A percentile compares a stretch with the other conserved stretches of the same genome.
Conservation (phyloP, 1,139 yeast genomes). For the Ogataea hybrid region DNA sequence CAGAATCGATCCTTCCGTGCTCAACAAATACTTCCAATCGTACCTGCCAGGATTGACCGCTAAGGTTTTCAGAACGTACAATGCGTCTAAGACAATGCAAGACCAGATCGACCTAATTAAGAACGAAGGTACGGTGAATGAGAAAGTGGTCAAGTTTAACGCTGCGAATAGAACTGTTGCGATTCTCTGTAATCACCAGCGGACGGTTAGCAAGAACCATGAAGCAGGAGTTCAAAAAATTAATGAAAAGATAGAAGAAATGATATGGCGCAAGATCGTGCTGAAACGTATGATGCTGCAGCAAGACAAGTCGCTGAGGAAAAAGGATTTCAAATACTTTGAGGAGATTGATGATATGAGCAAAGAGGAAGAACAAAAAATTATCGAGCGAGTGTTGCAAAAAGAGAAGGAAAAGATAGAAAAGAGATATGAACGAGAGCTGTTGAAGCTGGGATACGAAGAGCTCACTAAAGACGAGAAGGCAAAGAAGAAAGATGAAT, state of each 20-base stretch:
- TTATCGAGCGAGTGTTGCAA: slow-evolving; percentile 52
- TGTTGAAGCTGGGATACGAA: slow-evolving; percentile 54
- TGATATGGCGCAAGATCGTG: slow-evolving; percentile 81
- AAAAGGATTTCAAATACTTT: slow-evolving; percentile 58
- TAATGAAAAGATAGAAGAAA: slow-evolving; percentile 70
- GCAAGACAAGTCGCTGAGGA: slow-evolving; percentile 54
- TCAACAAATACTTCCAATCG: slow-evolving; percentile 83
- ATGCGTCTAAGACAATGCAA: slow-evolving; percentile 96
- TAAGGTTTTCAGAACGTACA: slow-evolving; percentile 95
- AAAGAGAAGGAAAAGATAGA: slow-evolving; percentile 63
- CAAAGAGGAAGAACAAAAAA: slow-evolving; percentile 58
- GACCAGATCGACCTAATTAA: slow-evolving; percentile 82
- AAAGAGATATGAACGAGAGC: slow-evolving; percentile 70
- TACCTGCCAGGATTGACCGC: slow-evolving; percentile 96
- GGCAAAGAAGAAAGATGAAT: slow-evolving; percentile 50
- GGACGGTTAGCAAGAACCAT: slow-evolving; percentile 84
- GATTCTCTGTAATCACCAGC: slow-evolving; percentile 94
- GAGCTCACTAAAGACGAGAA: slow-evolving; percentile 50
- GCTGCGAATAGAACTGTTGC: slow-evolving; percentile 97
- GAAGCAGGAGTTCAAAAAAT: slow-evolving; percentile 78
- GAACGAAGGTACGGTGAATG: slow-evolving; percentile 83
- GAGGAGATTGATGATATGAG: slow-evolving; percentile 69
- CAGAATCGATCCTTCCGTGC: slow-evolving; percentile 75
- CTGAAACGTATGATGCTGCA: slow-evolving; percentile 67
- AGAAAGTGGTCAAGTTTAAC: slow-evolving; percentile 82